Conservation (phyloP, 2,329 filamentous ascomycete genomes). For the Cladosporium sp. region DNA sequence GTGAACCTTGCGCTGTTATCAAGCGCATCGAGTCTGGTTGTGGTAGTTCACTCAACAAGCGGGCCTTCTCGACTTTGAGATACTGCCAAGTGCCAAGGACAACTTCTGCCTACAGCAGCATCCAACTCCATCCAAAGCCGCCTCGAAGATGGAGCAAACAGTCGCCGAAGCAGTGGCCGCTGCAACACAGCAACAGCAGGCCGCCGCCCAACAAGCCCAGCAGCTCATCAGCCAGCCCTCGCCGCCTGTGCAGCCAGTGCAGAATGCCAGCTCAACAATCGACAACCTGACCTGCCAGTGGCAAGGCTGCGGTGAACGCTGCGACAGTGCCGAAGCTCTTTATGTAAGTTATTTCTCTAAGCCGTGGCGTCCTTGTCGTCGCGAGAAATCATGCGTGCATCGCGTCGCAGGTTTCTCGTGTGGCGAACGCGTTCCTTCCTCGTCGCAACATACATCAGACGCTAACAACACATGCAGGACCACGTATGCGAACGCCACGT, state of each 20-base stretch:
- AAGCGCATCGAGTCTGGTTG: conserved; percentile 6
- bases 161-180: conserved; percentile 14
- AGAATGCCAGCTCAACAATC: conserved; percentile 36
- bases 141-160: conserved; percentile 3
- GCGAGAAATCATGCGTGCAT: not conserved
- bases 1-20: conserved; percentile 1
- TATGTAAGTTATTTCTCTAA: conserved; percentile 64
- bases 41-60: conserved; percentile 4
- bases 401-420: not conserved
- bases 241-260: conserved; percentile 35
- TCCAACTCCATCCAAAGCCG: not conserved
- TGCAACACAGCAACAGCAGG: conserved; percentile 25
- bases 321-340: conserved; percentile 60
- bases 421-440: not conserved
- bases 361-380: too few species aligned
- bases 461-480: conserved; percentile 60
- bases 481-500: conserved; percentile 98
- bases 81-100: conserved; percentile 14
- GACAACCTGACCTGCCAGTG: conserved; percentile 61
- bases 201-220: conserved; percentile 33
- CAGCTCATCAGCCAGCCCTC: conserved; percentile 29
- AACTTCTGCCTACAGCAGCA: not conserved
- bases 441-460: not conserved
- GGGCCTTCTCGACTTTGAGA: not conserved
- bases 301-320: conserved; percentile 63